Base-by-base conservation (phyloP, 345 rosid genomes). In the Syzygium aromaticum region DNA sequence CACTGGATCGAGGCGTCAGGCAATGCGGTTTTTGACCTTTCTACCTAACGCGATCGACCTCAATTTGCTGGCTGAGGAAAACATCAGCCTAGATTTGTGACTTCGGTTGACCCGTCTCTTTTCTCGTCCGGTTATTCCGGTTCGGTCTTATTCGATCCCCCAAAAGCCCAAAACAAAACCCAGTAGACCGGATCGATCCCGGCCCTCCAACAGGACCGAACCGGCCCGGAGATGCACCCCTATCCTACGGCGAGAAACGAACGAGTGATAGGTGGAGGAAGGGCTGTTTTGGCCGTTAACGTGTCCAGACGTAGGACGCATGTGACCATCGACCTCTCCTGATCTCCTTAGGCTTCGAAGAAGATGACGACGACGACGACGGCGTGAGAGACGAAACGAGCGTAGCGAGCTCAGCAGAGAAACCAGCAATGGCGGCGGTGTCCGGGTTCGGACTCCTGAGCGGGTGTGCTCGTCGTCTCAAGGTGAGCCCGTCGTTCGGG, bases 371-470 rank as follows among this genome's bases (percentile, higher is more conserved):
- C 46, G 46, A 19, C 21, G 49, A 40, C 25, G 80, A 33, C 80
- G 23, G 80, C 49, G 25, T 33, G 46, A 73, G 80, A 73, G 49
- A 73, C 80, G 49, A 33, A 11, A 73, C 80, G 46, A 67, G 77
- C 19, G 77, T 43, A 67, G 23, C 78, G 22, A 59, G 67, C 30
- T 43, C 46, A 43, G 46, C 57, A 54, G 46, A 33, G 80, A 19
- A 73, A 19, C 80, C 33, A 43, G 49, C 38, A 53, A 93, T 92
- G 97, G 91, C 84, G 91, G 87, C 14, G 14, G 63, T 91, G 91
- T 86, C 92, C 87, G 94, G 93, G 91, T 86, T 90, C 77, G 92
- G 88, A 77, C 91, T 87, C 61, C 88, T 85, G 22, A 90, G 90
- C 93, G 95, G 91, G 52, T 63, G 92, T 43, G 88, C 54, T 84